Evolutionary conservation across 805 yeast genomes (phyloP), one percentile per base, ranked within the genome.

Genomic region (Lipomyces chichibuensis): DNA sequence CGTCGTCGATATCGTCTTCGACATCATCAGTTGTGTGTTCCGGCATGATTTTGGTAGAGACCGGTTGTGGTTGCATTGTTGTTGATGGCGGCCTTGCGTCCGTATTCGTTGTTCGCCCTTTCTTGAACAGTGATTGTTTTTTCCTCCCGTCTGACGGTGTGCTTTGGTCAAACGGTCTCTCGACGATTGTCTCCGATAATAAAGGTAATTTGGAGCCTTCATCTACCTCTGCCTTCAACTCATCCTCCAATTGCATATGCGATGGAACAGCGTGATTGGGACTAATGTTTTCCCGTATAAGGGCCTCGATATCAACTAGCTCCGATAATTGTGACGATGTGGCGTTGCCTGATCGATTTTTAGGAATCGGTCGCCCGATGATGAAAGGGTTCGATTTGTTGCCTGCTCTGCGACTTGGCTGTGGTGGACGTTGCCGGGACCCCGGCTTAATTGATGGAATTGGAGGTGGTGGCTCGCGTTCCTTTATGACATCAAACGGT

Each of bases 181-280:
- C 71, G 27, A 68, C 46, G 37, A 68, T 62, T 11, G 64, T 52
- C 7, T 65, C 71, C n/a, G 69, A 54, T 23, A 68, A 58, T 11
- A 68, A 9, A 23, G 66, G 69, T 27, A 56, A 59, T n/a, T 53
- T 43, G 29, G 53, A 35, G 4, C 25, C 39, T 14, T 55, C 29
- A 3, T 58, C 62, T 9, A 43, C 60, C 25, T 53, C 66, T 5
- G 54, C 67, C 8, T 32, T 29, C 20, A 17, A 39, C 59, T 62
- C 66, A 13, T 62, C 63, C 39, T 59, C 54, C 4, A n/a, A 2
- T 11, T 63, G 58, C 35, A 35, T 20, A n/a, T 54, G 32, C 8
- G 25, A 32, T 4, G 56, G n/a, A 14, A 23, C 58, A 20, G n/a
- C 54, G 14, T 43, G 14, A 20, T 53, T 55, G 7, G 61, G 59